Evolutionary conservation across 1,284 basidiomycete species (phyloP), one percentile per base, ranked within the genome.

Genomic region (Leccinum angustisporum): DNA sequence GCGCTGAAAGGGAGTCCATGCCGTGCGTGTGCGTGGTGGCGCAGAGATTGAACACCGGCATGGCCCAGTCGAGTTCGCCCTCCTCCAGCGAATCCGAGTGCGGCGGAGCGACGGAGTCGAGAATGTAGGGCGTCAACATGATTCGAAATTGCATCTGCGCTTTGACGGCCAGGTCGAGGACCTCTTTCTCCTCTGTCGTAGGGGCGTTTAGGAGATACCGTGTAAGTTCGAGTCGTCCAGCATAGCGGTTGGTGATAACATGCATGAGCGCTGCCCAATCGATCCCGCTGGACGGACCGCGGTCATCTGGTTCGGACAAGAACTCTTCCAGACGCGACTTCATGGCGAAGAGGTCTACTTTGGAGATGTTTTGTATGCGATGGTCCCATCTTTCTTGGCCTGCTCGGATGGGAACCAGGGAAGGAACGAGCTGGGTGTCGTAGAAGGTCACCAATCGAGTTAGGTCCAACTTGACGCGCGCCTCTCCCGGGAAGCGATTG

Each of bases 251-350:
- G 11, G 76, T 71, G 2, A 83, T 67, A 16, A 77, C 73, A 14
- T 74, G 74, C 9, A 76, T 64, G 33, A 83, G 66, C 4, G 74
- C 74, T 36, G 65, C 66, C 82, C 82, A 84, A 63, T 83, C 78
- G 5, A 81, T 66, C 1, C 76, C 77, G 53, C 77, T 80, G 1
- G 63, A 61, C 0, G 58, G 43, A 10, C 58, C 62, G 36, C 58
- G 18, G 43, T 0, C 50, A n/a, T 46, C 43, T 3, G 62, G 61
- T 33, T 59, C 40, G 34, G 55, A 53, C 51, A 77, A 57, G 4
- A 62, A 68, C 9, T 64, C 66, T 43, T 66, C 67, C 4, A 79
- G 51, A 13, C 67, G 66, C 21, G 57, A 54, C 38, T 59, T 68
- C 56, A 43, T 61, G 3, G 6, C 62, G 3, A 25, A 55, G 18